Base-by-base conservation (phyloP, 2,329 filamentous ascomycete genomes). In the Alternaria gansuensis region DNA sequence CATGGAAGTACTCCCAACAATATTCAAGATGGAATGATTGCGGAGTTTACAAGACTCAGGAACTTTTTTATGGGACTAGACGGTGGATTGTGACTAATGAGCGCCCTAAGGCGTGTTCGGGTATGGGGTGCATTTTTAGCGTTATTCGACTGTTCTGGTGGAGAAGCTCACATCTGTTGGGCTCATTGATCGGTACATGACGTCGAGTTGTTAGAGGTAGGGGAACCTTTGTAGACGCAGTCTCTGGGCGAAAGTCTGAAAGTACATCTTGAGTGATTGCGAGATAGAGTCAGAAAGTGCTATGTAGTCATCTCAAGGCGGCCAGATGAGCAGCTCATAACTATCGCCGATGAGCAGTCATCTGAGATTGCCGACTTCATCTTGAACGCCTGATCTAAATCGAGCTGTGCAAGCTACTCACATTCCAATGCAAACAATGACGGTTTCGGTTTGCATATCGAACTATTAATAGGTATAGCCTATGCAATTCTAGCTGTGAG, bases 71-170 rank as follows among this genome's bases (percentile, higher is more conserved):
- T 14, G 23, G 26, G 48, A 28, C 8, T 17, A 52, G 48, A 48
- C 54, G 48, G 48, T 40, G 11, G n/a, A 14, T 26, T 52, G 46
- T 39, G 54, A 57, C 54, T 45, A 57, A 57, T 57, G 33, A n/a
- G 14, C 14, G 40, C 39, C 43, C 39, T 43, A 36, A 29, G 48
- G 29, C 48, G 33, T 52, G 39, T 43, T 55, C 40, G 10, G 33
- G 17, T 40, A 53, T 45, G 40, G 54, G 33, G 40, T 57, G 21
- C 21, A 34, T 28, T 33, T 29, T 52, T 51, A 39, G 54, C 49
- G 21, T 43, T 9, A 21, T 13, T 41, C 24, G 10, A 34, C 39
- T 31, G 33, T 24, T 24, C 23, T 37, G 17, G 28, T 26, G 40
- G 54, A 52, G 33, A 14, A 53, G 21, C 39, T 41, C 17, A 21